phyloP scores from a whole-genome alignment of 768 basidiomycete species.

The Leccinum fibrillosum region DNA sequence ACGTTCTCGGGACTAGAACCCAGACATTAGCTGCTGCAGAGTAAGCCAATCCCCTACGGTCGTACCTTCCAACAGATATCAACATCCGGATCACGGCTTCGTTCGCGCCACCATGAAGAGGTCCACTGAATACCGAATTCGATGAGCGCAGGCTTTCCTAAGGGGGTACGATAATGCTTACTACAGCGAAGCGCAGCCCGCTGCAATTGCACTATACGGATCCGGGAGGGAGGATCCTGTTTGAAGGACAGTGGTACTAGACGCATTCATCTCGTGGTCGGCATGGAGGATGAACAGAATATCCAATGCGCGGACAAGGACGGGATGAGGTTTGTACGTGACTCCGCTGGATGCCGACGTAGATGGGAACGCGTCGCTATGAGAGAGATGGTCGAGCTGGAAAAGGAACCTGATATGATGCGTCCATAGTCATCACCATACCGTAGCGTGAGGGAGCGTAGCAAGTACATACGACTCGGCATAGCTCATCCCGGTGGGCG shows the following conservation, averaged over 20 bases:
- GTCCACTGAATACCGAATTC: slow-evolving; percentile 5
- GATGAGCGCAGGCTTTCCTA: neutral
- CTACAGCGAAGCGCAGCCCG: slow-evolving; percentile 89
- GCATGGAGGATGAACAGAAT: slow-evolving; percentile 88
- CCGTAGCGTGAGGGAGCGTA: neutral
- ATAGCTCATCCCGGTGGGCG: slow-evolving; percentile 80
- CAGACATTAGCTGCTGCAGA: neutral
- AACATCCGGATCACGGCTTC: slow-evolving; percentile 96
- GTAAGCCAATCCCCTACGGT: neutral
- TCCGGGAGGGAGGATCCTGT: slow-evolving; percentile 88
- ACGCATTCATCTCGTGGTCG: slow-evolving; percentile 89
- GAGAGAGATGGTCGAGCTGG: slow-evolving; percentile 76
- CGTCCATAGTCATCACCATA: neutral
- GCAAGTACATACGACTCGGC: slow-evolving; percentile 61
- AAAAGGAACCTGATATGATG: slow-evolving; percentile 65
- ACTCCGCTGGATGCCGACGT: slow-evolving; percentile 47
- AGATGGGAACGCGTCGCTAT: slow-evolving; percentile 26
- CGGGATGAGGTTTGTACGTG: slow-evolving; percentile 71
- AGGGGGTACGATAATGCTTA: slow-evolving; percentile 35
- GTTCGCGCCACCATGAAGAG: slow-evolving; percentile 72
- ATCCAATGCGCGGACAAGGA: slow-evolving; percentile 85
- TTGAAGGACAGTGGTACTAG: slow-evolving; percentile 81
- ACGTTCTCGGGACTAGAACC: slow-evolving; percentile 70
- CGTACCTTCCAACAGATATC: slow-evolving; percentile 78
- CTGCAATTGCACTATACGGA: slow-evolving; percentile 85